phyloP scores from a whole-genome alignment of 176 grass and related monocot genomes.

The Musa beccarii region DNA sequence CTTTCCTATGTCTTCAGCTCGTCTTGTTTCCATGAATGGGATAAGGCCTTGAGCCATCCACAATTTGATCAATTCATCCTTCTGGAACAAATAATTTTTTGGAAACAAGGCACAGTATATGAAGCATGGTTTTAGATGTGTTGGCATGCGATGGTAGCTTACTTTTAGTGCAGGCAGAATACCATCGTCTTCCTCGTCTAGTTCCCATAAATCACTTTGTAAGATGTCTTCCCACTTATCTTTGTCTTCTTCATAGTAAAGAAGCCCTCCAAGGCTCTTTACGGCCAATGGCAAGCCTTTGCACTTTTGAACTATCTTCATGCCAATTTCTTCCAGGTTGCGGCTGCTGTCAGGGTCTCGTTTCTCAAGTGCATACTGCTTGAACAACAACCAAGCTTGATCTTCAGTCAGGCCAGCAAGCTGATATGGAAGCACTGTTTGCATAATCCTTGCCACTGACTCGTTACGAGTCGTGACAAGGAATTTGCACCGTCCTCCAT shows the following conservation, averaged over 20 bases:
- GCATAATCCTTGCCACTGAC: not conserved
- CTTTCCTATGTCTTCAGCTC: constrained; percentile 28
- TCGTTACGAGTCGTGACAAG: constrained; percentile 2
- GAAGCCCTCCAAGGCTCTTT: constrained; percentile 14
- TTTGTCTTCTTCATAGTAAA: not conserved
- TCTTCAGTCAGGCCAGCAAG: constrained; percentile 6
- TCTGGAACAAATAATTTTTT: not conserved
- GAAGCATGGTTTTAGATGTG: constrained; percentile 15
- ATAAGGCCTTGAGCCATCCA: constrained; percentile 55
- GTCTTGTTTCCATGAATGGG: not conserved
- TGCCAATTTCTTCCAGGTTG: constrained; percentile 8
- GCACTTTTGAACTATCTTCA: constrained; percentile 13
- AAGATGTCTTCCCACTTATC: constrained; percentile 9
- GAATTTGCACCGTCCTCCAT: not conserved
- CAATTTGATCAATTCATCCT: not conserved
- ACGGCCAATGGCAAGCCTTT: constrained; percentile 21
- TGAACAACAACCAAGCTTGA: constrained; percentile 10
- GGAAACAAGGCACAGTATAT: constrained; percentile 24
- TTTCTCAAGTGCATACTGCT: not conserved
- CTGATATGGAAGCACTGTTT: not conserved
- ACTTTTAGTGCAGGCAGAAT: constrained; percentile 20
- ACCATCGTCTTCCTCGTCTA: not conserved
- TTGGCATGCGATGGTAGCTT: constrained; percentile 29
- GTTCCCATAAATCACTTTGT: constrained; percentile 18
- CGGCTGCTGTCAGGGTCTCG: constrained; percentile 11